Percentiles rank a stretch among this genome's conserved stretches.
Evolutionary conservation across 2,329 filamentous ascomycete species (phyloP).

Genomic region (Fusarium sp.): DNA sequence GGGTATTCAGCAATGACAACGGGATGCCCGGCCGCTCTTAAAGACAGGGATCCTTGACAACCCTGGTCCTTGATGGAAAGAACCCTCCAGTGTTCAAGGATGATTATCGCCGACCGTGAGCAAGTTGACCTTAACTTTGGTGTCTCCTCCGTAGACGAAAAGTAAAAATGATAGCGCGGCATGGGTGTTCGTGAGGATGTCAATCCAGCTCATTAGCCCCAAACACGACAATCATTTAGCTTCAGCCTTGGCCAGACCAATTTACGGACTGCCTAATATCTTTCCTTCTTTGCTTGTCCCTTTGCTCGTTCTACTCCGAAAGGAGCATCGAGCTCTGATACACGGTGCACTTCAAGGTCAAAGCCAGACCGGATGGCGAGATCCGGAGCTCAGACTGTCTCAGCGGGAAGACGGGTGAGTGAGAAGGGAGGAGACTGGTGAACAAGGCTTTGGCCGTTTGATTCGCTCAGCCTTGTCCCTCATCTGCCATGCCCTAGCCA

Average conservation of each 20-base stretch:
- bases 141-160: constrained; percentile 22
- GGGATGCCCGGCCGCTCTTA: constrained; percentile 46
- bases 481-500: constrained; percentile 26
- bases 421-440: constrained; percentile 32
- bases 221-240: constrained; percentile 38
- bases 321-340: constrained; percentile 24
- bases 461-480: constrained; percentile 48
- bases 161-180: constrained; percentile 33
- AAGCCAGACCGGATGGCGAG: constrained; percentile 39
- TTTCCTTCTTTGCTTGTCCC: constrained; percentile 14
- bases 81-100: constrained; percentile 37
- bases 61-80: constrained; percentile 37
- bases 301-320: constrained; percentile 11
- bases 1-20: constrained; percentile 26
- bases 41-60: constrained; percentile 37
- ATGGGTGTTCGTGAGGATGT: constrained; percentile 31
- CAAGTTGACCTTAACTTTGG: constrained; percentile 31
- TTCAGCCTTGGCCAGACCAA: constrained; percentile 43
- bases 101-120: constrained; percentile 35
- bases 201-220: constrained; percentile 39
- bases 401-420: constrained; percentile 33
- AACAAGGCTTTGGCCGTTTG: constrained; percentile 43
- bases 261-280: constrained; percentile 25
- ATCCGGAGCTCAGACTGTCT: constrained; percentile 42
- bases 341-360: constrained; percentile 37